Percentiles rank a stretch among this genome's conserved stretches.
phyloP scores from a whole-genome alignment of 768 basidiomycete genomes.

The Phanerochaete carnosa region DNA sequence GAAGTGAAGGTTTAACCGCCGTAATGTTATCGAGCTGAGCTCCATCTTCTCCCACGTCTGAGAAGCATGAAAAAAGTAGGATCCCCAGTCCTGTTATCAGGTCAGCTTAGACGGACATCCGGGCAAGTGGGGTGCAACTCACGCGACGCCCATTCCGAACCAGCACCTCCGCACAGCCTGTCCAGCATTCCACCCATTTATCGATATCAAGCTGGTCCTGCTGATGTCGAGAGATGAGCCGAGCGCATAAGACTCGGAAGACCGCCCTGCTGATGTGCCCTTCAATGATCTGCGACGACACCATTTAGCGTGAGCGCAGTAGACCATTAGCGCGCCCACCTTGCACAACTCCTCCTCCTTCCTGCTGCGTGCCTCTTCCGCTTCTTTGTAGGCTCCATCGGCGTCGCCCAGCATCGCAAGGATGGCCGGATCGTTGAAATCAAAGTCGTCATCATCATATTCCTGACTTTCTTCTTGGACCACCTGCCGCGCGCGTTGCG shows the following conservation, averaged over 20 bases:
- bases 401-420: slow-evolving; percentile 48
- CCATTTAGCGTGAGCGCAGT: background rate
- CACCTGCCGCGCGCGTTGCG: slow-evolving; percentile 24
- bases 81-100: slow-evolving; percentile 53
- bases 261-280: slow-evolving; percentile 48
- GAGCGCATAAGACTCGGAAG: slow-evolving; percentile 50
- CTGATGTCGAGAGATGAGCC: slow-evolving; percentile 30
- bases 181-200: slow-evolving; percentile 65
- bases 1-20: slow-evolving; percentile 61
- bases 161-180: slow-evolving; percentile 62
- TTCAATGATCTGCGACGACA: slow-evolving; percentile 42
- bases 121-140: slow-evolving; percentile 1
- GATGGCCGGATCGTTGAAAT: slow-evolving; percentile 54
- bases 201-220: slow-evolving; percentile 14
- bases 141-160: slow-evolving; percentile 50
- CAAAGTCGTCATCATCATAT: slow-evolving; percentile 70
- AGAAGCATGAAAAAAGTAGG: slow-evolving; percentile 49
- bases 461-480: slow-evolving; percentile 51
- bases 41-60: slow-evolving; percentile 48
- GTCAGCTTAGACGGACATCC: background rate
- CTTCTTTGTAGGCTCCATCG: slow-evolving; percentile 15
- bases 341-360: slow-evolving; percentile 49
- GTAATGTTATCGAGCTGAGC: slow-evolving; percentile 46
- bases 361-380: slow-evolving; percentile 27
- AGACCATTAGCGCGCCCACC: slow-evolving; percentile 32